A percentile compares a stretch with the other conserved stretches of the same genome.
Conservation (phyloP, 208 protist genomes). For the Wallacemonas collosoma region DNA sequence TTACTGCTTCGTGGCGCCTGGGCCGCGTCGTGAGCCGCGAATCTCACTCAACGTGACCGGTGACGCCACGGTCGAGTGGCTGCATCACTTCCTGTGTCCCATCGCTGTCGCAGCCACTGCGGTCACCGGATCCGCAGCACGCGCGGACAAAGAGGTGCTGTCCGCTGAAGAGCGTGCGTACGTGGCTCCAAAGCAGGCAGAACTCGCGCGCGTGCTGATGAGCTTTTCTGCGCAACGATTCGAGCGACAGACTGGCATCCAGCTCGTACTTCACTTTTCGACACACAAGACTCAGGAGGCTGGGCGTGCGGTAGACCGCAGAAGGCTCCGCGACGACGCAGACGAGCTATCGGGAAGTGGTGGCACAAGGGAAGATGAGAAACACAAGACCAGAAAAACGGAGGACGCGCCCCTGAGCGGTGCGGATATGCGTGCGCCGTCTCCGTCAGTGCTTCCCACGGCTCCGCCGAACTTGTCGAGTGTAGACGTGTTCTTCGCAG, state of each 20-base stretch:
- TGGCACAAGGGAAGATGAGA: background rate
- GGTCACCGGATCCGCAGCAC: background rate
- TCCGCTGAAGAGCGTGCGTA: background rate
- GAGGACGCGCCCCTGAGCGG: background rate
- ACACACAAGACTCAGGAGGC: background rate
- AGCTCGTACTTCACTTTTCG: conserved; percentile 9
- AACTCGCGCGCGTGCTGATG: background rate
- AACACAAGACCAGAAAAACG: background rate
- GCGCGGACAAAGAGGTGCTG: background rate
- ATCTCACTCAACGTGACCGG: conserved; percentile 7
- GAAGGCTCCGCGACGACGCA: too few relatives aligned
- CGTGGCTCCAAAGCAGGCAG: background rate
- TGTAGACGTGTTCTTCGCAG: conserved; percentile 9
- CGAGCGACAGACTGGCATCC: conserved; percentile 10
- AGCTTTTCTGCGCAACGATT: conserved; percentile 13
- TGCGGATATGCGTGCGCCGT: too few relatives aligned
- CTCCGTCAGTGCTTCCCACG: background rate
- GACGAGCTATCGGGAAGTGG: background rate
- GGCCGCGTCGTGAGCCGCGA: background rate
- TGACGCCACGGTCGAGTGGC: conserved; percentile 10
- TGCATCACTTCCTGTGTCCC: conserved; percentile 9
- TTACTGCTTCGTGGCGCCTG: background rate
- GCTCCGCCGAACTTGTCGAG: background rate
- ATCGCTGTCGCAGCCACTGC: background rate
- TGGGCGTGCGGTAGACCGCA: too few relatives aligned